phyloP scores from a whole-genome alignment of 2,329 filamentous ascomycete genomes.

The Septoria linicola region DNA sequence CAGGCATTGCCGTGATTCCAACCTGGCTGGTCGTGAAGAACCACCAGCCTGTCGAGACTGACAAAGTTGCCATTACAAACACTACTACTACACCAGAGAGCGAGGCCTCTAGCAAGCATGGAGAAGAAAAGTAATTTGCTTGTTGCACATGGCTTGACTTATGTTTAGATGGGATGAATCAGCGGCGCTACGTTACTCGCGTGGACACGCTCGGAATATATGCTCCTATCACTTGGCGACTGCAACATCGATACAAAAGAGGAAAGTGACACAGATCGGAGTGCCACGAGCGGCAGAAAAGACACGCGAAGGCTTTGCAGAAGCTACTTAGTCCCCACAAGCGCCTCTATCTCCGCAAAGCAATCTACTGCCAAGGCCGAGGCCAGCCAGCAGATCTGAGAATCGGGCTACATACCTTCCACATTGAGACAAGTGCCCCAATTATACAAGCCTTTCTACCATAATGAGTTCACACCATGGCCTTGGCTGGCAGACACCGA shows the following conservation, averaged over 20 bases:
- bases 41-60: conserved; percentile 32
- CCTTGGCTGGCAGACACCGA: conserved; percentile 1
- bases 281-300: not conserved
- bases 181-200: not conserved
- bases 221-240: conserved; percentile 11
- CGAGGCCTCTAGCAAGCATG: conserved; percentile 5
- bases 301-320: not conserved
- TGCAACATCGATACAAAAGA: not conserved
- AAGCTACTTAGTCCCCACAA: not conserved
- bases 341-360: conserved; percentile 2
- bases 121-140: not conserved
- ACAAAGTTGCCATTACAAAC: not conserved
- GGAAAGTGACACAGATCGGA: not conserved
- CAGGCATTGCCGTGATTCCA: conserved; percentile 31
- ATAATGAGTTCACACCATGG: not conserved
- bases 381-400: not conserved
- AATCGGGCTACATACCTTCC: not conserved
- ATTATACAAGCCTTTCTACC: conserved; percentile 1
- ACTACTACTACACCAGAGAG: not conserved
- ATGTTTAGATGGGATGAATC: too few relatives aligned
- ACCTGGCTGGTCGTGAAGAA: conserved; percentile 37
- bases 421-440: not conserved
- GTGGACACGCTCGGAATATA: not conserved
- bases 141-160: not conserved
- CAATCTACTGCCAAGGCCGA: conserved; percentile 3